Evolutionary conservation across 805 yeast species (phyloP).

Genomic region (Jamesozyma lodderae): DNA sequence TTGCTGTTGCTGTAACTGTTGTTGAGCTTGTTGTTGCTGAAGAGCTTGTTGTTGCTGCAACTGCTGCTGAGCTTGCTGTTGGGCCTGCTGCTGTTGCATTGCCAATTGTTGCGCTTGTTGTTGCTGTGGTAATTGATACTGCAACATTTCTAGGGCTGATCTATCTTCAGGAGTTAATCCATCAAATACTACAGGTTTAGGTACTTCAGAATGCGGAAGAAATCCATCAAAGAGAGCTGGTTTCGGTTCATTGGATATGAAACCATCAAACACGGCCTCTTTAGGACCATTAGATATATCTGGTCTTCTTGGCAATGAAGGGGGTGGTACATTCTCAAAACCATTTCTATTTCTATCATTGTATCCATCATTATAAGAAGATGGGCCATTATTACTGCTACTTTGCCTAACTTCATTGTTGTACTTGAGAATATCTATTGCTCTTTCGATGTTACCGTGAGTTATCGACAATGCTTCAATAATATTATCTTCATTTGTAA

Average conservation of each 20-base stretch:
- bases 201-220: constrained; percentile 1
- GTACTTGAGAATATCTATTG: constrained; percentile 43
- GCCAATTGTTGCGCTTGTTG: constrained; percentile 14
- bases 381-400: background rate
- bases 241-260: constrained; percentile 5
- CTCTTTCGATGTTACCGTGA: constrained; percentile 50
- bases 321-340: constrained; percentile 4
- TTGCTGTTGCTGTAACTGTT: constrained; percentile 2
- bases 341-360: background rate
- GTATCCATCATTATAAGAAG: background rate
- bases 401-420: constrained; percentile 1
- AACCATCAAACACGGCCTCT: constrained; percentile 28
- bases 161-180: constrained; percentile 8
- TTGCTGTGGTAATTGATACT: constrained; percentile 14
- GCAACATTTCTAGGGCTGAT: constrained; percentile 1
- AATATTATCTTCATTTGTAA: constrained; percentile 47
- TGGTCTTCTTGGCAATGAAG: constrained; percentile 35
- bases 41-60: constrained; percentile 13
- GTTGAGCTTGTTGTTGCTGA: constrained; percentile 4
- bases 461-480: constrained; percentile 55
- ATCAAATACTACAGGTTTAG: constrained; percentile 20
- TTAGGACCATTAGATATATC: constrained; percentile 28
- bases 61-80: constrained; percentile 5
- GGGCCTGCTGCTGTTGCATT: constrained; percentile 18
- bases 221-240: constrained; percentile 5